These are phyloP conservation scores for Calocybe indica DNA, from an alignment of 768 basidiomycete genomes.

Conservation along the genomic window DNA sequence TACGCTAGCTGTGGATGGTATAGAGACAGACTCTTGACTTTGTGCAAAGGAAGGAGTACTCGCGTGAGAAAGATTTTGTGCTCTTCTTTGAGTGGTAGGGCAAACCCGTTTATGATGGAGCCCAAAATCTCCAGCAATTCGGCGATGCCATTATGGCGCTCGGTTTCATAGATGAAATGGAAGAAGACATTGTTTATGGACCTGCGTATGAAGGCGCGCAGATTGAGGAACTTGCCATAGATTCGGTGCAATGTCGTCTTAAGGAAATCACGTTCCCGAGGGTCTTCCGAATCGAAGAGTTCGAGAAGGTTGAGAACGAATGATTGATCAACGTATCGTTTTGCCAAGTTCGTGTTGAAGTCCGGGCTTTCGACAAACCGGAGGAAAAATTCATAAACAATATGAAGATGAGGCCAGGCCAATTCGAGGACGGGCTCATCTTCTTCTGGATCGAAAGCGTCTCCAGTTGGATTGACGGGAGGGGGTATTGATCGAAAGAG, in stretches of 20 bases:
- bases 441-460: constrained; percentile 99
- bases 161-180: constrained; percentile 97
- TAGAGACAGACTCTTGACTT: constrained; percentile 94
- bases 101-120: constrained; percentile 99
- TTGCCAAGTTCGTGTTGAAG: constrained; percentile 97
- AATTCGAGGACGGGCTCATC: constrained; percentile 98
- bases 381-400: constrained; percentile 99
- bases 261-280: constrained; percentile 96
- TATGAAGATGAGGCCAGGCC: constrained; percentile 98
- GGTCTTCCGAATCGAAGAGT: constrained; percentile 98
- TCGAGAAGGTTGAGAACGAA: constrained; percentile 97
- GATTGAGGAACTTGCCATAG: constrained; percentile 98
- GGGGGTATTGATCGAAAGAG: constrained; percentile 99
- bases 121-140: constrained; percentile 97
- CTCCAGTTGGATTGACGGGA: constrained; percentile 96
- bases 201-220: constrained; percentile 96
- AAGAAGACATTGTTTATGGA: constrained; percentile 99
- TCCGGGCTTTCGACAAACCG: constrained; percentile 97
- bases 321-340: constrained; percentile 92
- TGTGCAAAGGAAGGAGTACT: constrained; percentile 92
- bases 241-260: constrained; percentile 99
- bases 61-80: constrained; percentile 97
- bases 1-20: constrained; percentile 99
- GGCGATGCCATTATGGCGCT: constrained; percentile 98
- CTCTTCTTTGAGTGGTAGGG: constrained; percentile 95